phyloP scores from a whole-genome alignment of 495 filamentous ascomycete species.

The Polyplosphaeria fusca region DNA sequence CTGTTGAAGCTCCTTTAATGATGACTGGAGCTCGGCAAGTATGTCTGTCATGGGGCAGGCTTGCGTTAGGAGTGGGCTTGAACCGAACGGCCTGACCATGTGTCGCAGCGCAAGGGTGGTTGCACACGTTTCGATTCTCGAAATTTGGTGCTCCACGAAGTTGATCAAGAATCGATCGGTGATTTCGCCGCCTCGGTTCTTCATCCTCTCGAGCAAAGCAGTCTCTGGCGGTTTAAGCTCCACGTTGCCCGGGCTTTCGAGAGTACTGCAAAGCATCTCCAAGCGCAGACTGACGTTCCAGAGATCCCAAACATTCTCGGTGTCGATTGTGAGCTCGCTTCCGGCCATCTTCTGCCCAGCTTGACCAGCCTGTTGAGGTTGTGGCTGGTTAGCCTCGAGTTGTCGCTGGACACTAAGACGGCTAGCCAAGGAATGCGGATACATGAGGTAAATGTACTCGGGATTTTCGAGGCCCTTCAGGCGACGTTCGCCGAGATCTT shows the following conservation, averaged over 20 bases:
- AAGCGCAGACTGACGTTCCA: conserved; percentile 87
- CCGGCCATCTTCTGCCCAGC: conserved; percentile 36
- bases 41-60: conserved; percentile 45
- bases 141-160: conserved; percentile 90
- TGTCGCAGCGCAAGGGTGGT: conserved; percentile 44
- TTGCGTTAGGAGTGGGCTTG: conserved; percentile 36
- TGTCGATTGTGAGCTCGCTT: conserved; percentile 57
- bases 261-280: conserved; percentile 83
- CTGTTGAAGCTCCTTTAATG: conserved; percentile 39
- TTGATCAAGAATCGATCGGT: conserved; percentile 80
- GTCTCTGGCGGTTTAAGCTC: conserved; percentile 70
- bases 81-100: conserved; percentile 42
- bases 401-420: conserved; percentile 65
- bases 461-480: conserved; percentile 97
- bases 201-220: conserved; percentile 78
- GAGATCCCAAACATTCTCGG: conserved; percentile 78
- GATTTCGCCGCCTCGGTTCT: conserved; percentile 76
- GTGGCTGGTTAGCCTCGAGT: conserved; percentile 36
- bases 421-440: conserved; percentile 81
- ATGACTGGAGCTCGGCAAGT: conserved; percentile 34
- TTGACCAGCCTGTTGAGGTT: conserved; percentile 13
- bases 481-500: conserved; percentile 88
- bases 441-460: conserved; percentile 89
- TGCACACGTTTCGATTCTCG: conserved; percentile 70
- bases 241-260: conserved; percentile 62